Base-by-base conservation (phyloP, 1,139 yeast genomes). In the Sugiyamaella pinicola region DNA sequence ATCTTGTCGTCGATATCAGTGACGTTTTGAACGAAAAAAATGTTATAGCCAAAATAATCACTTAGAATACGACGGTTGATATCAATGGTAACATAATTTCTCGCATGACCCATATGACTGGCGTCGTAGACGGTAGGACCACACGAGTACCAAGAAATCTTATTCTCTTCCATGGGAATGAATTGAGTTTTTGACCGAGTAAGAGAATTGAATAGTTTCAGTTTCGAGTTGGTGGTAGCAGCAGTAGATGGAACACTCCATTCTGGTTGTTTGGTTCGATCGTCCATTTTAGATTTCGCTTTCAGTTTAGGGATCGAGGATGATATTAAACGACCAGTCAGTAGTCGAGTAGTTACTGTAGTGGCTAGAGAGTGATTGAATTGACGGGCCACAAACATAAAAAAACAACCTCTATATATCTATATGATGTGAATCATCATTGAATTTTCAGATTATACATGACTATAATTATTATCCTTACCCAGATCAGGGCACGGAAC, bases 101-200 rank as follows among this genome's bases (percentile, higher is more conserved):
- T 78, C 18, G 99, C 99, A 71, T 95, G 99, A n/a, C 99, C 99
- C 97, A 93, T 89, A 68, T 93, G 99, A 50, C 95, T 83, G 42
- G 95, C 84, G 70, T 93, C 96, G 66, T 93, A 93, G n/a, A 93
- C 98, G 0, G 99, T 93, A 10, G 99, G 99, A 4, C 99, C 99
- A 78, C 99, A 93, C 53, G 91, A 87, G 73, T 93, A 93, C 99
- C 99, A 93, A 2, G 91, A 80, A 49, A 93, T 85, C 56, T 80
- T 82, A 56, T 82, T 80, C 3, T 71, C 69, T 47, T 76, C 73
- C 54, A 76, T 70, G 2, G 98, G 93, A 18, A 82, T 69, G 63
- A 93, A 91, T 51, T 78, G 87, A 37, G 82, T 87, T 67, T 93
- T 93, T 37, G 82, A 70, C 61, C 96, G 79, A 9, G 98, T 93